Conservation (phyloP, 83 land plant species). For the Picea abies region DNA sequence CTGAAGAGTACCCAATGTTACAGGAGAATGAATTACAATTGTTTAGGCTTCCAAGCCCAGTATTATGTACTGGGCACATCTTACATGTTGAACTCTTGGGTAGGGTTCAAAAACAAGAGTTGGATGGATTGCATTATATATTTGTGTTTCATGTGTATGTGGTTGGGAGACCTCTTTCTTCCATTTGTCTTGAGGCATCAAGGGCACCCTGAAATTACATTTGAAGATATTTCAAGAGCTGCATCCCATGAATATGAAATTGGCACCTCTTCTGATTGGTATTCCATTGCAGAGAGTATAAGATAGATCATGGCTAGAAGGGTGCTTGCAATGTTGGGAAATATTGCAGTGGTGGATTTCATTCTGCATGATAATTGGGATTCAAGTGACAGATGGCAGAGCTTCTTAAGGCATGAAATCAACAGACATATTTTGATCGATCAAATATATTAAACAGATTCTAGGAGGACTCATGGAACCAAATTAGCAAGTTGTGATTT, state of each 20-base stretch:
- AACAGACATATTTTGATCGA: no score
- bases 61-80: no score
- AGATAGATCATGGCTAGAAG: slow-evolving; percentile 22
- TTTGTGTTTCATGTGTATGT: slow-evolving; percentile 44
- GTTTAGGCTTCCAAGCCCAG: no score
- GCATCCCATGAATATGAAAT: slow-evolving; percentile 5
- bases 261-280: slow-evolving; percentile 17
- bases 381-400: background rate
- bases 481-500: no score
- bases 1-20: no score
- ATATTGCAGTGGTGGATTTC: slow-evolving; percentile 8
- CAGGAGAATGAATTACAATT: no score
- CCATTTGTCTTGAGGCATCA: slow-evolving; percentile 17
- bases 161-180: slow-evolving; percentile 47
- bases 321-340: slow-evolving; percentile 9
- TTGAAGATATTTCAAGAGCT: background rate
- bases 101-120: no score
- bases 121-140: no score
- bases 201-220: background rate
- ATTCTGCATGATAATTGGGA: background rate
- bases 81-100: no score
- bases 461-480: no score
- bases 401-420: no score
- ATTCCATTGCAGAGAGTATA: slow-evolving; percentile 32
- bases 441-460: no score